A percentile compares a stretch with the other conserved stretches of the same genome.
These are phyloP conservation scores for Serpula lacrymans DNA, from an alignment of 768 basidiomycete genomes.

Conservation along the genomic window DNA sequence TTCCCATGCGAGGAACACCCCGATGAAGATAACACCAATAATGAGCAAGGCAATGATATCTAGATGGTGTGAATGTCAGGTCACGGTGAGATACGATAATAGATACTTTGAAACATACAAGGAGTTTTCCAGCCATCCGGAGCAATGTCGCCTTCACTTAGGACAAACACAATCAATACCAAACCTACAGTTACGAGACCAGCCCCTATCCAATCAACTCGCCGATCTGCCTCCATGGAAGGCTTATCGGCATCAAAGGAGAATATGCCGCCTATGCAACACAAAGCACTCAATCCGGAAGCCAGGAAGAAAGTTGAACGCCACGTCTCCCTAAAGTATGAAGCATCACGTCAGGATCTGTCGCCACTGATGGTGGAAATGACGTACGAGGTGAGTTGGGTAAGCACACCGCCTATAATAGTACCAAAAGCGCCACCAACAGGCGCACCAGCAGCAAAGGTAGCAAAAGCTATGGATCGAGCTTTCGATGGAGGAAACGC, in stretches of 20 bases:
- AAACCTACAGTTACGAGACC: constrained; percentile 61
- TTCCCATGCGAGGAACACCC: constrained; percentile 65
- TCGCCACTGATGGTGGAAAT: neutral
- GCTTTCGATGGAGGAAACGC: constrained; percentile 66
- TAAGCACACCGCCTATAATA: constrained; percentile 68
- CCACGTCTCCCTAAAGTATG: constrained; percentile 46
- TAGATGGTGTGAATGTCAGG: constrained; percentile 12
- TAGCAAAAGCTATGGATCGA: constrained; percentile 76
- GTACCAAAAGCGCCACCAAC: constrained; percentile 73
- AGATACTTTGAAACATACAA: constrained; percentile 35
- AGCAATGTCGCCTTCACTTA: constrained; percentile 64
- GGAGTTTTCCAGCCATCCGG: constrained; percentile 57
- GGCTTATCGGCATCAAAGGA: constrained; percentile 56
- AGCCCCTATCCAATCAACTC: constrained; percentile 79
- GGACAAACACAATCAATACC: constrained; percentile 67
- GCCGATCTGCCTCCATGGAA: constrained; percentile 37
- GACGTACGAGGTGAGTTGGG: constrained; percentile 44
- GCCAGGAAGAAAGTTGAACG: constrained; percentile 61
- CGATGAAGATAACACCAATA: constrained; percentile 53
- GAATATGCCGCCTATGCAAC: constrained; percentile 50
- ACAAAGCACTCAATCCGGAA: constrained; percentile 52
- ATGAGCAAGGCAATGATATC: constrained; percentile 74
- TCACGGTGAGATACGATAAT: constrained; percentile 15
- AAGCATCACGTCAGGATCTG: constrained; percentile 2
- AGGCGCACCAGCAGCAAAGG: constrained; percentile 83